Conservation (phyloP, 225 moss, liverwort and hornwort genomes). For the Bryum argenteum region DNA sequence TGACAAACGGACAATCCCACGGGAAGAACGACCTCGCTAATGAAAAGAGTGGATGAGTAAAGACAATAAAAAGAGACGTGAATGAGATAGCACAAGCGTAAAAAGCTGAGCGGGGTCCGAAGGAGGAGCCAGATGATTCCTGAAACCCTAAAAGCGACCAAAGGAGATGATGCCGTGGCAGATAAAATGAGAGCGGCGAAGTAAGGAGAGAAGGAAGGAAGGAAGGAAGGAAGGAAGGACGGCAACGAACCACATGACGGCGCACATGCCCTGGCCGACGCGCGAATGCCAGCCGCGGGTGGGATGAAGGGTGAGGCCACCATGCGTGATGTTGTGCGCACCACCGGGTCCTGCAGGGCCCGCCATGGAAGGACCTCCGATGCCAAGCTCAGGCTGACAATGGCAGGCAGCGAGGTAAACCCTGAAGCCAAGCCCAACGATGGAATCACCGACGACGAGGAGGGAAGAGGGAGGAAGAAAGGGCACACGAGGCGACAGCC, state of each 20-base stretch:
- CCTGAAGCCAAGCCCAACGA: not conserved
- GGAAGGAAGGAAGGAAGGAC: no score
- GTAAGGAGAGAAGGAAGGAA: not conserved
- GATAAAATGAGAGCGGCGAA: not conserved
- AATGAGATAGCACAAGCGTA: not conserved
- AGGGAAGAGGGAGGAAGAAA: no score
- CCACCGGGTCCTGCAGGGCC: conserved; percentile 31
- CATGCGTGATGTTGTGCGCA: conserved; percentile 36
- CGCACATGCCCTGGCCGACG: conserved; percentile 54
- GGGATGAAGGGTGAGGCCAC: conserved; percentile 46
- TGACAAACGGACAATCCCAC: not conserved
- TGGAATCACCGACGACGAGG: no score
- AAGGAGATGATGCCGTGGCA: not conserved
- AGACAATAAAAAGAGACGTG: not conserved
- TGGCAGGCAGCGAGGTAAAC: not conserved
- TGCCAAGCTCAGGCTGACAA: not conserved
- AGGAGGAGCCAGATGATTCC: not conserved
- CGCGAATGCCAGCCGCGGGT: conserved; percentile 55
- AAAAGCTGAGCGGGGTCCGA: not conserved
- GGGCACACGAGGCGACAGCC: no score
- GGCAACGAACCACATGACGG: conserved; percentile 47
- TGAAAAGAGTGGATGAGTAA: not conserved
- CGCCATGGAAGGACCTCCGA: conserved; percentile 28
- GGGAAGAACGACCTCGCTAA: not conserved
- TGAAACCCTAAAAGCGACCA: not conserved